Conservation (phyloP, 192 early-diverging fungal species). For the Chytriomyces confervae region DNA sequence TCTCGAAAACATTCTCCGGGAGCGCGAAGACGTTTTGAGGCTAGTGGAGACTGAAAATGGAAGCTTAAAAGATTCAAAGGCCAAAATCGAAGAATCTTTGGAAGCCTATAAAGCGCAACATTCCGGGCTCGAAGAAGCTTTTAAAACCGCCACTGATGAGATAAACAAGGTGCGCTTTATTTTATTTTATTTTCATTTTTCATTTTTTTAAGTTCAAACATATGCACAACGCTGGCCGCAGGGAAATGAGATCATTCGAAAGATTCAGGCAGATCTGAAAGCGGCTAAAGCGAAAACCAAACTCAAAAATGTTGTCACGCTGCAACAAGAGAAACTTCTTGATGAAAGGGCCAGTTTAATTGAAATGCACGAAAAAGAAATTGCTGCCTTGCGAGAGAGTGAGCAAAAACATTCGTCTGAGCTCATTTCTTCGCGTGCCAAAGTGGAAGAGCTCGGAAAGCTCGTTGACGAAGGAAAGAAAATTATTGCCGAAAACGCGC, state of each 20-base stretch:
- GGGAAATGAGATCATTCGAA: conserved; percentile 69
- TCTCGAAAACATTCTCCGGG: neutral
- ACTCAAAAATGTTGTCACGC: conserved; percentile 60
- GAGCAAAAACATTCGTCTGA: conserved; percentile 30
- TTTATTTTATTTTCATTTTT: neutral
- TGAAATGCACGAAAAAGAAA: conserved; percentile 50
- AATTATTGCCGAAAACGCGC: conserved; percentile 62
- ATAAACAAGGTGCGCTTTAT: conserved; percentile 27
- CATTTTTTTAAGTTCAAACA: neutral
- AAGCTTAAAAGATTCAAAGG: neutral
- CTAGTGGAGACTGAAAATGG: conserved; percentile 13
- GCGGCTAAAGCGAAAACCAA: conserved; percentile 58
- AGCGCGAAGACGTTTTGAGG: conserved; percentile 5
- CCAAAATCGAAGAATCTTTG: conserved; percentile 6
- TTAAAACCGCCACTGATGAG: conserved; percentile 29
- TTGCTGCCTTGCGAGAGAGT: conserved; percentile 36
- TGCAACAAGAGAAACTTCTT: conserved; percentile 65
- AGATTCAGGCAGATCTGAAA: conserved; percentile 58
- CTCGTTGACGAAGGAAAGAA: conserved; percentile 55
- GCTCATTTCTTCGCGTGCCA: neutral
- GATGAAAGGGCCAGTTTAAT: conserved; percentile 53
- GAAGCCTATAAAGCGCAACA: conserved; percentile 2
- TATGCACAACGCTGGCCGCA: neutral
- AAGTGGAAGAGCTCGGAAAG: conserved; percentile 41
- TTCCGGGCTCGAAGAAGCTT: conserved; percentile 19